These are phyloP conservation scores for Xylaria sp. DNA, from an alignment of 2,329 filamentous ascomycete genomes.

Conservation along the genomic window DNA sequence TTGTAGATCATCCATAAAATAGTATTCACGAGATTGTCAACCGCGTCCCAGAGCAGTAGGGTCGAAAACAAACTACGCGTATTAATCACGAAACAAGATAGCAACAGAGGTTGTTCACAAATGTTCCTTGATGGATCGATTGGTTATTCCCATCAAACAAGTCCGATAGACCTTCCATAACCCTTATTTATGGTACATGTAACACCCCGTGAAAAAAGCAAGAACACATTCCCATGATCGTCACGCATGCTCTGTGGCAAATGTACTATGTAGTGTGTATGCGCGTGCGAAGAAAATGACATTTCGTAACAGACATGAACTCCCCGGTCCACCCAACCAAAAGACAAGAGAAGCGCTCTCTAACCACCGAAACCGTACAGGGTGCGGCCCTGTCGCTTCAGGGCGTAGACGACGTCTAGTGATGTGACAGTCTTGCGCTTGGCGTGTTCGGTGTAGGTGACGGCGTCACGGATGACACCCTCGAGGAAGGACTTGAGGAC, in stretches of 20 bases:
- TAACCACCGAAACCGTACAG: slow-evolving; percentile 77
- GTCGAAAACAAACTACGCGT: background rate
- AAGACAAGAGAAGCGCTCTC: slow-evolving; percentile 62
- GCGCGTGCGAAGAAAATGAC: slow-evolving; percentile 48
- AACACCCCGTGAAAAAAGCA: slow-evolving; percentile 50
- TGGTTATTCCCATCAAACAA: slow-evolving; percentile 48
- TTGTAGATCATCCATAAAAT: background rate
- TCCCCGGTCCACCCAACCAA: slow-evolving; percentile 31
- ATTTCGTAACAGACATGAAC: slow-evolving; percentile 53
- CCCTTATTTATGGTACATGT: slow-evolving; percentile 53
- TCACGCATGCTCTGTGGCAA: slow-evolving; percentile 47
- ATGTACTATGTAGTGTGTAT: slow-evolving; percentile 35
- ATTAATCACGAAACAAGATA: background rate
- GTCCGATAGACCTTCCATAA: slow-evolving; percentile 44
- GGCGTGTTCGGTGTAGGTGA: slow-evolving; percentile 86
- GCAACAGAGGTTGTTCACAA: slow-evolving; percentile 35
- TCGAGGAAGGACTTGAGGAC: slow-evolving; percentile 87
- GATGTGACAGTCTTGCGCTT: slow-evolving; percentile 80
- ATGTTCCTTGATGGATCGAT: slow-evolving; percentile 45
- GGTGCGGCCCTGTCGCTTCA: slow-evolving; percentile 73
- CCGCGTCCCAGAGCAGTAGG: background rate
- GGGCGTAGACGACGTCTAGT: slow-evolving; percentile 71
- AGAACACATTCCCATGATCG: slow-evolving; percentile 51
- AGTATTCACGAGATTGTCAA: background rate
- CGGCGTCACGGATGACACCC: slow-evolving; percentile 81